Evolutionary conservation across 176 grass and related monocot genomes (phyloP), one percentile per base, ranked within the genome.

Genomic region (Carex myosuroides): DNA sequence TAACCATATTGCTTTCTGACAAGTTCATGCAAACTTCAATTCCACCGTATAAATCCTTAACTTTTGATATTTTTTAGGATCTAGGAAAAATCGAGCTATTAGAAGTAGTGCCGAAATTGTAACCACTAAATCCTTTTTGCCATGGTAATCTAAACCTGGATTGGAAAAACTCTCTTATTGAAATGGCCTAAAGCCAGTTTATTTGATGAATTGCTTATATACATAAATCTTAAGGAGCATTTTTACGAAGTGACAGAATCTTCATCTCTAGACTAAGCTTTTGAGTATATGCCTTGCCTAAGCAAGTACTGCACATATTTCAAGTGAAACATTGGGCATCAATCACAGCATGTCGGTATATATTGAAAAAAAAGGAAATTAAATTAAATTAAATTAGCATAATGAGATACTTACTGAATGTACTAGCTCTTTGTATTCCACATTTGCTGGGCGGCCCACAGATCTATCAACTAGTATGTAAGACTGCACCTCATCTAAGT

Each of bases 401-500:
- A 79, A 42, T 72, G 48, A 85, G 30, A 32, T 55, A 89, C 88
- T 91, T 88, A 97, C 95, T 85, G 58, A 79, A 24, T 83, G 84
- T 69, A 93, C 79, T 91, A 98, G 85, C 52, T 91, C 87, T 79
- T 83, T 83, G 74, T 78, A 44, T 83, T 87, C 90, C 66, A 54
- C 21, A 83, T 88, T 70, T 65, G 75, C 74, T 82, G 48, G 87
- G 39, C 55, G 29, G 52, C 86, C 86, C 52, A 73, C 89, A 67
- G 55, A 85, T 84, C 92, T 90, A 65, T 83, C 78, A 37, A 91
- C 84, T 44, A 98, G 87, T 79, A 98, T 98, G 89, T 98, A 98
- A 10, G 95, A 93, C 74, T 98, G 95, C 89, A 98, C 89, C 79
- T 98, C 95, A 56, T 98, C 91, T 86, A 98, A 90, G 69, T 91